Evolutionary conservation across 768 basidiomycete species (phyloP), one percentile per base, ranked within the genome.

Genomic region (Hirschioporus abietinus): DNA sequence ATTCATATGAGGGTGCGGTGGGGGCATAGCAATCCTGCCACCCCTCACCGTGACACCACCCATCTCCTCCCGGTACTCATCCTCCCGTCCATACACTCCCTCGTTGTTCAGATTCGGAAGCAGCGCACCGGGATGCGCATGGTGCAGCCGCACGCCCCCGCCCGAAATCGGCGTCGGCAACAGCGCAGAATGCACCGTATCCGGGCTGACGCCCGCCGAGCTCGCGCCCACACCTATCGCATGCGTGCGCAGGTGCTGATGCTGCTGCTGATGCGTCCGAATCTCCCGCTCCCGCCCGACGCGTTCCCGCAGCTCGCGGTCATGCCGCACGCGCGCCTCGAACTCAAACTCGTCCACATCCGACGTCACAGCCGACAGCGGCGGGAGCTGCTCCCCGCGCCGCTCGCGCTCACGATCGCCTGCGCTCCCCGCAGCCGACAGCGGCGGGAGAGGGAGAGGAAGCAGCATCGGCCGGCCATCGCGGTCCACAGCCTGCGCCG

Each of bases 361-460:
- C 60, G 25, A 25, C 60, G 60, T 34, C 60, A 61, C 60, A 18
- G 60, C 24, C 30, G 60, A 61, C 17, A 61, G 23, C 60, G 60
- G 60, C 60, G 60, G 60, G 60, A 61, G 60, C 60, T 61, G 60
- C 60, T 61, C 42, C 8, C 30, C 30, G 58, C 25, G 58, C 9
- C 20, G 20, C n/a, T 59, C n/a, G 58, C 20, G 58, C 4, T 34
- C 25, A 15, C 60, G 30, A 24, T 34, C 25, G 30, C 25, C 24
- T 18, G 60, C 60, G 23, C 23, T 61, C 60, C 15, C 23, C n/a
- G n/a, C n/a, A 34, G 42, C 42, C 1, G 42, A 52, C 42, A 52
- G 42, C 42, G 42, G 42, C 12, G 42, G 42, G 42, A 52, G 42
- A 10, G 42, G 42, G 15, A 52, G 42, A 10, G 42, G 42, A 3